Percentiles rank a stretch among this genome's conserved stretches.
Conservation (phyloP, 1,284 basidiomycete genomes). For the Boletus austroedulis region DNA sequence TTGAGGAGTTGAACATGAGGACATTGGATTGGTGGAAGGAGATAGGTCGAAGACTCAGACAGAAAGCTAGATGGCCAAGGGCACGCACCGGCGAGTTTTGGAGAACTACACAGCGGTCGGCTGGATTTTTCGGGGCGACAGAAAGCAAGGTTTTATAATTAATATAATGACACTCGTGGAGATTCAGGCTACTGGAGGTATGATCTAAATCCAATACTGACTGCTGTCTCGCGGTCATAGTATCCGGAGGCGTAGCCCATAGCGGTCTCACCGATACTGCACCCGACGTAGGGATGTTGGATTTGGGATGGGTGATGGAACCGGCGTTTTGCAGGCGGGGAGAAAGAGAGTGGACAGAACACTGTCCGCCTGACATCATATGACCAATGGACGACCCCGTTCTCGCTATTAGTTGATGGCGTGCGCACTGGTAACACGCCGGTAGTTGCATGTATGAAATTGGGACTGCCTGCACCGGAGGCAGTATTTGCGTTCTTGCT, state of each 20-base stretch:
- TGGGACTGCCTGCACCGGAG: constrained; percentile 40
- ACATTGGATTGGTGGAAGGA: no score
- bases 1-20: no score
- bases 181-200: no score
- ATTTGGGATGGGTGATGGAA: constrained; percentile 45
- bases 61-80: no score
- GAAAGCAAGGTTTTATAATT: no score
- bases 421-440: constrained; percentile 44
- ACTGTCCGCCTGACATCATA: constrained; percentile 41
- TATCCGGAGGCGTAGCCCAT: constrained; percentile 37
- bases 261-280: constrained; percentile 35
- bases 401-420: constrained; percentile 52
- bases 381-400: constrained; percentile 34
- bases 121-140: no score
- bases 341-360: constrained; percentile 46
- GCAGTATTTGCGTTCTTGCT: constrained; percentile 30
- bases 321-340: constrained; percentile 52
- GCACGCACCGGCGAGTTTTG: no score
- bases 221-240: constrained; percentile 31
- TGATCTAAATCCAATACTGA: no score
- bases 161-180: no score
- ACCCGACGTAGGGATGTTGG: constrained; percentile 48
- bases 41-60: no score
- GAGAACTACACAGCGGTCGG: no score
- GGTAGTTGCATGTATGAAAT: constrained; percentile 26